phyloP scores from a whole-genome alignment of 1,284 basidiomycete genomes.

The Meripilus lineatus region DNA sequence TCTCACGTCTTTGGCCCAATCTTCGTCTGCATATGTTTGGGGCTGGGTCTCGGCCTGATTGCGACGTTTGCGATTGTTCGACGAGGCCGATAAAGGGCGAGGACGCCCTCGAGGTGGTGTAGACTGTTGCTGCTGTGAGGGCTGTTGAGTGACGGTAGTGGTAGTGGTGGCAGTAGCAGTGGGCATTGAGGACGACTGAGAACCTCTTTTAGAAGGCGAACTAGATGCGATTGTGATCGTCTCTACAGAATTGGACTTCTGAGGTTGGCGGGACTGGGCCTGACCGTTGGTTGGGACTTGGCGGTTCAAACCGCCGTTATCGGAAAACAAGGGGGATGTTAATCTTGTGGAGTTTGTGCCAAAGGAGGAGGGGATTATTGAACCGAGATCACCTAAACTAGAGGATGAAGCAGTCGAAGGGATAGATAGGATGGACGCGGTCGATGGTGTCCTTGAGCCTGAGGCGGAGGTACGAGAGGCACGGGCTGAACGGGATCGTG shows the following conservation, averaged over 20 bases:
- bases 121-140: neutral
- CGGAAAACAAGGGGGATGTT: constrained; percentile 23
- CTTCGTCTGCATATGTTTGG: constrained; percentile 41
- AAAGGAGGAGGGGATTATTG: constrained; percentile 25
- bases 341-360: constrained; percentile 22
- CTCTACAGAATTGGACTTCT: constrained; percentile 11
- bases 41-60: constrained; percentile 23
- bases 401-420: constrained; percentile 36
- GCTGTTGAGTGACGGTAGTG: constrained; percentile 10
- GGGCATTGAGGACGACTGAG: constrained; percentile 13
- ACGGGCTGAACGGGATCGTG: constrained; percentile 6
- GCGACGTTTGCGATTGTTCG: constrained; percentile 12
- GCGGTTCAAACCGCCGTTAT: constrained; percentile 10
- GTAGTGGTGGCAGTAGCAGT: constrained; percentile 12
- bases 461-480: constrained; percentile 7
- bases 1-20: constrained; percentile 61
- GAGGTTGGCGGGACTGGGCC: constrained; percentile 4
- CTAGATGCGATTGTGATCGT: constrained; percentile 22
- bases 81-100: constrained; percentile 9
- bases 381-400: constrained; percentile 24
- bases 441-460: constrained; percentile 15
- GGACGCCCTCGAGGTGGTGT: neutral
- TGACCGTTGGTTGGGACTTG: constrained; percentile 2
- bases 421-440: constrained; percentile 28
- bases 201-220: constrained; percentile 11